Evolutionary conservation across 495 filamentous ascomycete species (phyloP).

Genomic region (Gamarada debralockiae): DNA sequence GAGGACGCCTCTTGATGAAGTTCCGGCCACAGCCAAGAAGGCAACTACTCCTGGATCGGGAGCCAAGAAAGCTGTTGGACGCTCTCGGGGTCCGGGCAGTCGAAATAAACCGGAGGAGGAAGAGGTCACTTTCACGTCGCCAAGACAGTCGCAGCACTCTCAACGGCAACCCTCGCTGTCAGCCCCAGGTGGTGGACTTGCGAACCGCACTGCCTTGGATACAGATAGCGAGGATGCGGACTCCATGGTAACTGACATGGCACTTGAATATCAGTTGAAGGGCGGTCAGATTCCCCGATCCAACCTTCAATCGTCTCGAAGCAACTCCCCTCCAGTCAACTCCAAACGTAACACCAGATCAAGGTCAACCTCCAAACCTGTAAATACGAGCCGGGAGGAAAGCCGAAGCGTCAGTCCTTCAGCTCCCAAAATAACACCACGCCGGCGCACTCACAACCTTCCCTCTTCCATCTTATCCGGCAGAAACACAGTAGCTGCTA

Average conservation of each 20-base stretch:
- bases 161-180: constrained; percentile 10
- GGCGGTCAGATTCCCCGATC: background rate
- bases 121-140: constrained; percentile 2
- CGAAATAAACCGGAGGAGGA: background rate
- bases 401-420: background rate
- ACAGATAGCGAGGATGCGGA: constrained; percentile 7
- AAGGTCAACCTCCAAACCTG: background rate
- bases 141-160: constrained; percentile 1
- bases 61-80: background rate
- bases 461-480: background rate
- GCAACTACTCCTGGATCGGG: background rate
- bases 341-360: background rate
- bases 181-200: constrained; percentile 13
- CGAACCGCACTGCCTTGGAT: background rate
- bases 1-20: background rate
- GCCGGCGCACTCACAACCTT: background rate
- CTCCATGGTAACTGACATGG: background rate
- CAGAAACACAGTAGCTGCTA: constrained; percentile 3
- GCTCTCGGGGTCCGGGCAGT: background rate
- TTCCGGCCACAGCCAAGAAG: background rate
- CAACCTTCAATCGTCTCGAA: background rate
- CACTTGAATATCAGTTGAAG: constrained; percentile 12
- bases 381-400: background rate
- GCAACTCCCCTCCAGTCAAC: background rate
- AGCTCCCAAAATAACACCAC: background rate